Percentiles rank a stretch among this genome's conserved stretches.
Conservation (phyloP, 208 protist genomes). For the Leishmania arabica region DNA sequence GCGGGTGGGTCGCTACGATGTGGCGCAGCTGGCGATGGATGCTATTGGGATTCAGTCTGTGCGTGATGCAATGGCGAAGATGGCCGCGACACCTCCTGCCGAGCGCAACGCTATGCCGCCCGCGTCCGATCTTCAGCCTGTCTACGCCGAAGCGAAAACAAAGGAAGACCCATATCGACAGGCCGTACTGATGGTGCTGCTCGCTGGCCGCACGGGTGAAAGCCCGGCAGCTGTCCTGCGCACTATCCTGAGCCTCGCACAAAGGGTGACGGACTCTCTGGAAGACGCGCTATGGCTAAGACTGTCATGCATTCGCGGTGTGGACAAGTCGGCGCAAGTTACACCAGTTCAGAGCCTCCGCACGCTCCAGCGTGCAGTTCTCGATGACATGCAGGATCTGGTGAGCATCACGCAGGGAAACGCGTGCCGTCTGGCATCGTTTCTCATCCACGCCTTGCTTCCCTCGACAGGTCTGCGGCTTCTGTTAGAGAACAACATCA, state of each 20-base stretch:
- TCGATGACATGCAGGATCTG: slow-evolving; percentile 77
- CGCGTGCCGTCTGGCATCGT: slow-evolving; percentile 62
- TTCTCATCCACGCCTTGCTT: slow-evolving; percentile 73
- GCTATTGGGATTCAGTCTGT: slow-evolving; percentile 45
- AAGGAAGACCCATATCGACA: slow-evolving; percentile 58
- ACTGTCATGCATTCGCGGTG: slow-evolving; percentile 42
- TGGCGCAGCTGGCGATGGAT: slow-evolving; percentile 45
- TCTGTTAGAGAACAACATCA: slow-evolving; percentile 58
- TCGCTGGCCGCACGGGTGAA: slow-evolving; percentile 72
- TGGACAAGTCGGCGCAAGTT: slow-evolving; percentile 41
- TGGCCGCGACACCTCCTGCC: slow-evolving; percentile 29
- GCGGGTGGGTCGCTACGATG: slow-evolving; percentile 82
- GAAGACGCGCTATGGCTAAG: slow-evolving; percentile 76
- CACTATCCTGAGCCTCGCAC: slow-evolving; percentile 34
- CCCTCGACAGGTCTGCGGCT: slow-evolving; percentile 71
- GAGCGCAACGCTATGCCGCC: slow-evolving; percentile 43
- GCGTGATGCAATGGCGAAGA: slow-evolving; percentile 31
- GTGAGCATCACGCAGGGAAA: slow-evolving; percentile 55
- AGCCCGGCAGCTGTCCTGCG: slow-evolving; percentile 29
- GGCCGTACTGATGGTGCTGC: slow-evolving; percentile 77
- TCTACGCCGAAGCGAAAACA: slow-evolving; percentile 68
- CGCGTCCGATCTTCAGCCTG: slow-evolving; percentile 42
- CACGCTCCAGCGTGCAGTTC: slow-evolving; percentile 57
- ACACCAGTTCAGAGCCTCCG: slow-evolving; percentile 56
- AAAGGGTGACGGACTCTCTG: slow-evolving; percentile 53